These are phyloP conservation scores for Mrakia blollopis DNA, from an alignment of 768 basidiomycete genomes.

Conservation along the genomic window DNA sequence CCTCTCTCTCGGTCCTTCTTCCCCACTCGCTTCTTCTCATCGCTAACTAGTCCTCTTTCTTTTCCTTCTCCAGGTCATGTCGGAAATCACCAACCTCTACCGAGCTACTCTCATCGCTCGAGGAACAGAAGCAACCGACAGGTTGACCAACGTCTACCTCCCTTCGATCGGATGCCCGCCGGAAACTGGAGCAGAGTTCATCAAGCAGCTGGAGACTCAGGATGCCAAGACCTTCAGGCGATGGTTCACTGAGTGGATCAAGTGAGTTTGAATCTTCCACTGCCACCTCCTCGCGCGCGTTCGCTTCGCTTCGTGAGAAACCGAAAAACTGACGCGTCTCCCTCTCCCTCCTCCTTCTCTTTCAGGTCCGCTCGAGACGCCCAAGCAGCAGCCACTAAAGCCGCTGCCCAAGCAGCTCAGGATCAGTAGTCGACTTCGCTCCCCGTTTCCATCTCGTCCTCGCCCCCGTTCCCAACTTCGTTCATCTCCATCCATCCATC, in stretches of 20 bases:
- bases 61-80: conserved; percentile 59
- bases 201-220: conserved; percentile 40
- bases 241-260: conserved; percentile 44
- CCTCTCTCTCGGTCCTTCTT: not conserved
- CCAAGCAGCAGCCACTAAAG: conserved; percentile 27
- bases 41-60: no score
- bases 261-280: conserved; percentile 17
- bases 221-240: conserved; percentile 42
- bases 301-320: no score
- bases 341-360: not conserved
- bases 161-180: conserved; percentile 84
- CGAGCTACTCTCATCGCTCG: conserved; percentile 71
- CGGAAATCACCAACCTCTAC: conserved; percentile 80
- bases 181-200: conserved; percentile 68
- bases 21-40: not conserved
- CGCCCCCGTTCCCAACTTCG: not conserved
- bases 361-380: conserved; percentile 26
- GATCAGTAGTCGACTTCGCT: not conserved
- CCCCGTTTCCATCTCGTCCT: not conserved
- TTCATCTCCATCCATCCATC: not conserved
- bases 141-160: conserved; percentile 70
- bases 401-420: conserved; percentile 12
- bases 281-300: not conserved
- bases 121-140: conserved; percentile 75
- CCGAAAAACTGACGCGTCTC: not conserved